Conservation (phyloP, 2,329 filamentous ascomycete genomes). For the Chaetomium olivaceum region DNA sequence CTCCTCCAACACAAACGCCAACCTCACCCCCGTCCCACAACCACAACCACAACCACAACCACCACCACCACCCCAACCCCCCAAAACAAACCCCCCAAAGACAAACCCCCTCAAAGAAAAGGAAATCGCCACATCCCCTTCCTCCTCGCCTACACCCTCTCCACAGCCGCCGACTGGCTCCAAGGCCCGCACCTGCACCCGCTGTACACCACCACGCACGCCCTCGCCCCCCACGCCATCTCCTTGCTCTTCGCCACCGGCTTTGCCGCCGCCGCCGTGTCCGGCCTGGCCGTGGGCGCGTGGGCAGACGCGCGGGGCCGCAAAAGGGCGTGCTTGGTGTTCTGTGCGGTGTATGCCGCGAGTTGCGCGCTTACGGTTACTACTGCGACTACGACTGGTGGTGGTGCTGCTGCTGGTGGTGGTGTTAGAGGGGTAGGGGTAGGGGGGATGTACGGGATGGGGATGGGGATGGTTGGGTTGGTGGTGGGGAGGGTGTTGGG, state of each 20-base stretch:
- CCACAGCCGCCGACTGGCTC: slow-evolving; percentile 55
- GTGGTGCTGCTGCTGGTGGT: no score
- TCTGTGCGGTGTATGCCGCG: neutral
- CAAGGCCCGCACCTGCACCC: slow-evolving; percentile 44
- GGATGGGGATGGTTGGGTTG: neutral
- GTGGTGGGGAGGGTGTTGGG: neutral
- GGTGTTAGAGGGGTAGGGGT: no score
- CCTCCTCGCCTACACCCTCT: slow-evolving; percentile 48
- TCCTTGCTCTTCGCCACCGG: neutral
- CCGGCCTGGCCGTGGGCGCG: neutral
- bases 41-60: neutral
- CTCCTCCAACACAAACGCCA: neutral
- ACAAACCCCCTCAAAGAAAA: neutral
- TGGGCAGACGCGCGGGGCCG: neutral
- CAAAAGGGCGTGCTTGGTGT: neutral
- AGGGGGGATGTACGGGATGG: no score
- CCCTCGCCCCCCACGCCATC: neutral
- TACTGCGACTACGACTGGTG: no score
- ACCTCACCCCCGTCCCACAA: neutral
- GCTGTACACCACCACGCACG: neutral
- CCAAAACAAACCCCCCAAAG: neutral
- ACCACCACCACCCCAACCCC: neutral
- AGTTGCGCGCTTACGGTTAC: neutral
- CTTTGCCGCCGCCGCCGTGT: neutral
- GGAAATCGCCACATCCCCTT: slow-evolving; percentile 33